Evolutionary conservation across 2,329 filamentous ascomycete species (phyloP), one percentile per base, ranked within the genome.

Genomic region (Ilyonectria sp.): DNA sequence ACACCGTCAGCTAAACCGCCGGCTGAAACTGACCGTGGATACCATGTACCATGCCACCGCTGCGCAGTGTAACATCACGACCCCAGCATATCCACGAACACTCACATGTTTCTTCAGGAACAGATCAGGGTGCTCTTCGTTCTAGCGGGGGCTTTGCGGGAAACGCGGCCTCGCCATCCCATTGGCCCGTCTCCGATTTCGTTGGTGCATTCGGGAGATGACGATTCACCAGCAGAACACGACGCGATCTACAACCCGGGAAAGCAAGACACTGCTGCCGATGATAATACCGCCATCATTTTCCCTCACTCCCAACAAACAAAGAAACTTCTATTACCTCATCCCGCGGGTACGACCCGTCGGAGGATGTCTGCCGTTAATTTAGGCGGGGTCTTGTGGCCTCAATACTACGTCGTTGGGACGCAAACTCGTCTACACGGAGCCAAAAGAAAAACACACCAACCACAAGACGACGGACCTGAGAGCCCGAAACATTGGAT

Each of bases 51-150:
- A 67, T 63, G 67, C 58, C 67, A 66, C 67, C 67, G 47, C 65
- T 35, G 56, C 54, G 13, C 56, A 74, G 53, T 58, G 70, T 75
- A 65, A 67, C 73, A 71, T 74, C 59, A 37, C 63, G 10, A 49
- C 63, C 72, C 60, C 61, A 67, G 63, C 65, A 47, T 46, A 54
- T 59, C 54, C 21, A 44, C 54, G 53, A 67, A 65, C 64, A 40
- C 56, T 65, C 50, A 43, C 60, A 29, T 66, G 65, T 65, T 71
- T 71, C 58, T 64, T 61, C 55, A 65, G 44, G 70, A 65, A 70
- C 60, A 63, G 58, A 59, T 64, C 50, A 52, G 49, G 40, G 40
- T 33, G 59, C 57, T 55, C 53, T 40, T 70, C 55, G 62, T 60
- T 63, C 70, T 73, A 70, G 60, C 64, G 65, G 69, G 69, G 66